Evolutionary conservation across 306 rosid species (phyloP).

Genomic region (Rosa persica): DNA sequence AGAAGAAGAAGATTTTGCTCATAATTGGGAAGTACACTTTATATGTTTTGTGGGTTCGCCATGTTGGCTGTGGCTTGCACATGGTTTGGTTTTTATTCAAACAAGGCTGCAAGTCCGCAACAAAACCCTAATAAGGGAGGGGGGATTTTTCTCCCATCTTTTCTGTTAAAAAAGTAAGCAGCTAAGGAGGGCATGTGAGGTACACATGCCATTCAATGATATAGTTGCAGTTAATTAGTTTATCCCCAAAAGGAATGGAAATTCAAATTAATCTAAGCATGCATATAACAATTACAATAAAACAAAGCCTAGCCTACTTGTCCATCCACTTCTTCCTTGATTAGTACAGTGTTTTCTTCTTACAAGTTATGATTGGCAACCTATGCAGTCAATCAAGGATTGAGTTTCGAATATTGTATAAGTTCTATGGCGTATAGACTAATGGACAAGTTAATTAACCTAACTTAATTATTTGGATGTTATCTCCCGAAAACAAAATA

Average conservation of each 20-base stretch:
- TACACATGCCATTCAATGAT: constrained; percentile 31
- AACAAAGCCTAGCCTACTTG: neutral
- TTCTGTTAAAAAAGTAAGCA: neutral
- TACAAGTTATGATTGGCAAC: neutral
- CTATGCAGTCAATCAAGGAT: neutral
- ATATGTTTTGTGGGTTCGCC: neutral
- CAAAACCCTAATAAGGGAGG: constrained; percentile 5
- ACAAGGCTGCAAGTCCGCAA: neutral
- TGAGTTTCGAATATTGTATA: neutral
- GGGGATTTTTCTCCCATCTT: neutral
- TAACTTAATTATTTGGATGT: neutral
- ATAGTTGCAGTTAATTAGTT: neutral
- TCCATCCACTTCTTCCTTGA: neutral
- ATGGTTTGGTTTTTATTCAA: constrained; percentile 6
- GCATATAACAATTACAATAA: neutral
- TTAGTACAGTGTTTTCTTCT: neutral
- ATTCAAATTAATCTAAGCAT: neutral
- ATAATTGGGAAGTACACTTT: neutral
- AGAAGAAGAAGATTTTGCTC: neutral
- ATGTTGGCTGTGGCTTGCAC: neutral
- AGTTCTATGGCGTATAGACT: neutral
- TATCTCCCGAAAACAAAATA: neutral
- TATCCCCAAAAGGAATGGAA: neutral
- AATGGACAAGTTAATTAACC: neutral
- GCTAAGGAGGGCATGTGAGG: constrained; percentile 10